These are phyloP conservation scores for Cutaneotrichosporon cavernicola DNA, from an alignment of 1,284 basidiomycete genomes.

Conservation along the genomic window DNA sequence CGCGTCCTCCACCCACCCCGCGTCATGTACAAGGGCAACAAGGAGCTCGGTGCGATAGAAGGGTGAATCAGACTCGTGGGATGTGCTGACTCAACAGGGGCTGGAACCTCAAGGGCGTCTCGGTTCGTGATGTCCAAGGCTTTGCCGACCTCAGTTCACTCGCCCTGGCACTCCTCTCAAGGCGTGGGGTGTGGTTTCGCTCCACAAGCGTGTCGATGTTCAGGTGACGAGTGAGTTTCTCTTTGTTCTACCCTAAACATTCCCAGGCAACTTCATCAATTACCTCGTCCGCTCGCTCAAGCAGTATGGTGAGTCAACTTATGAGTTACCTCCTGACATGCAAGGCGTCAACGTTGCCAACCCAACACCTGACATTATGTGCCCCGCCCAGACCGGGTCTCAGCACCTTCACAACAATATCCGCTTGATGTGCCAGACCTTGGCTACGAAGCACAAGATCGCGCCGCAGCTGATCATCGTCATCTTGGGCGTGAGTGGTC, in stretches of 20 bases:
- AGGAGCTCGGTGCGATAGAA: constrained; percentile 34
- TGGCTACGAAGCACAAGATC: constrained; percentile 36
- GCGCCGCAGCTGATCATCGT: constrained; percentile 50
- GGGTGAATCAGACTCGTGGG: constrained; percentile 29
- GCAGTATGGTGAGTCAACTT: constrained; percentile 21
- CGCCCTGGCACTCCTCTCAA: constrained; percentile 44
- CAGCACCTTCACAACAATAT: constrained; percentile 17
- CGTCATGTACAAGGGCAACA: constrained; percentile 41
- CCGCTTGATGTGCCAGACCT: constrained; percentile 32
- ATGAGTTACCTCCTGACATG: background rate
- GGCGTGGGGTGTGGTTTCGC: constrained; percentile 50
- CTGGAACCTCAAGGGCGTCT: constrained; percentile 31
- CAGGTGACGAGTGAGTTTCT: constrained; percentile 28
- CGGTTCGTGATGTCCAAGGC: background rate
- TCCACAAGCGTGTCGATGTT: constrained; percentile 31
- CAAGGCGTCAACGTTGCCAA: constrained; percentile 37
- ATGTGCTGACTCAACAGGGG: constrained; percentile 13
- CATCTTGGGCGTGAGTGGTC: constrained; percentile 42
- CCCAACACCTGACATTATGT: constrained; percentile 25
- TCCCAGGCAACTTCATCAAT: constrained; percentile 33
- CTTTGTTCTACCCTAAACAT: background rate
- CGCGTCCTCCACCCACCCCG: constrained; percentile 49
- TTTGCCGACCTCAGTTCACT: constrained; percentile 36
- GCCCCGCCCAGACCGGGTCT: background rate
- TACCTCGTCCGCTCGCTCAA: constrained; percentile 21